phyloP scores from a whole-genome alignment of 139 green algal species.

The Prasinococcaceae sp. region DNA sequence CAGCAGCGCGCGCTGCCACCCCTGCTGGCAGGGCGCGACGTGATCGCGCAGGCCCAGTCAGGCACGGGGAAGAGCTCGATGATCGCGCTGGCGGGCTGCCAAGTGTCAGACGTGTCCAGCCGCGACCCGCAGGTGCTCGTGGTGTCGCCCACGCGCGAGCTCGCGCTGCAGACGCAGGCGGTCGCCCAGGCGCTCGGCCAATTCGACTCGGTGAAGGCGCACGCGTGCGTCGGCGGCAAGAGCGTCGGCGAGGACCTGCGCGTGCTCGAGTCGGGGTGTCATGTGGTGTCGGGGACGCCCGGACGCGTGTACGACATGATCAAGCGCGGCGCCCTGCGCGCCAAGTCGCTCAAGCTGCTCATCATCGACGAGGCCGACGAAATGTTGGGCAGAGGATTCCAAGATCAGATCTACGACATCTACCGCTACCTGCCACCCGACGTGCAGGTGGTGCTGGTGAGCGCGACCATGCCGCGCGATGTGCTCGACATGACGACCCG shows the following conservation, averaged over 20 bases:
- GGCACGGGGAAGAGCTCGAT: slow-evolving; percentile 96
- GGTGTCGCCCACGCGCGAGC: slow-evolving; percentile 90
- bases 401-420: slow-evolving; percentile 99
- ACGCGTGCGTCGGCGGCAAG: slow-evolving; percentile 89
- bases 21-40: slow-evolving; percentile 77
- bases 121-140: slow-evolving; percentile 55
- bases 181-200: slow-evolving; percentile 80
- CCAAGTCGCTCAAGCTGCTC: slow-evolving; percentile 52
- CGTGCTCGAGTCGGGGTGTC: slow-evolving; percentile 75
- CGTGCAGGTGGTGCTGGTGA: slow-evolving; percentile 83
- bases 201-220: slow-evolving; percentile 79
- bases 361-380: slow-evolving; percentile 89
- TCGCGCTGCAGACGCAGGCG: slow-evolving; percentile 90
- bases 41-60: slow-evolving; percentile 95
- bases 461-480: slow-evolving; percentile 84
- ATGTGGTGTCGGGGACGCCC: slow-evolving; percentile 84
- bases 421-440: slow-evolving; percentile 83
- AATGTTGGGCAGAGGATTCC: slow-evolving; percentile 97
- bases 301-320: slow-evolving; percentile 99
- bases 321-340: slow-evolving; percentile 59
- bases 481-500: slow-evolving; percentile 96
- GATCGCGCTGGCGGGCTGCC: slow-evolving; percentile 76
- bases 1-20: slow-evolving; percentile 90
- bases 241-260: slow-evolving; percentile 90
- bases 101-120: slow-evolving; percentile 53